Percentiles rank a stretch among this genome's conserved stretches.
Conservation (phyloP, 164 flowering plant species). For the Houttuynia cordata region DNA sequence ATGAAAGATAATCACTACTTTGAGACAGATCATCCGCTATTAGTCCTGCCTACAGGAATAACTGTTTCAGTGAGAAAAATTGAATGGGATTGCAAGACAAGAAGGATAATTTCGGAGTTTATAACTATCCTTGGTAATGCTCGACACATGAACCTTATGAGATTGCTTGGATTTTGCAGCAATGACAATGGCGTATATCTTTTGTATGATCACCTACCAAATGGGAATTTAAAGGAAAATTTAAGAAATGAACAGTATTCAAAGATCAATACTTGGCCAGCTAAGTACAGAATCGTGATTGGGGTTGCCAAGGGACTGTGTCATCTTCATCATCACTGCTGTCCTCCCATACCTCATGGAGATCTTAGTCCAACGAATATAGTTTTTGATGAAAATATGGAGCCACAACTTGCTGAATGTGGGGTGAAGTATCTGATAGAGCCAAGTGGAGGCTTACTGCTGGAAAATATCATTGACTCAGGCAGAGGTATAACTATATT, state of each 20-base stretch:
- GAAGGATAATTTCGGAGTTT: conserved; percentile 22
- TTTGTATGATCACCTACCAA: conserved; percentile 66
- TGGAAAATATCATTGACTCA: conserved; percentile 14
- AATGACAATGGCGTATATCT: conserved; percentile 53
- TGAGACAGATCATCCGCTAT: conserved; percentile 18
- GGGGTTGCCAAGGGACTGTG: conserved; percentile 74
- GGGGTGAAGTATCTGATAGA: conserved; percentile 42
- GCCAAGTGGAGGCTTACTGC: conserved; percentile 22
- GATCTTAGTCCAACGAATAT: conserved; percentile 62
- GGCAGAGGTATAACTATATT: conserved; percentile 32
- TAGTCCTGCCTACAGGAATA: conserved; percentile 78
- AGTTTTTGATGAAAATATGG: conserved; percentile 75
- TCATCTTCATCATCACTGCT: conserved; percentile 82
- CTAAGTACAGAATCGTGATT: conserved; percentile 40
- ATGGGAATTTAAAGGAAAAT: conserved; percentile 62
- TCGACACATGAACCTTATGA: conserved; percentile 63
- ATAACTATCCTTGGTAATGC: conserved; percentile 48
- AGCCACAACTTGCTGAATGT: conserved; percentile 66
- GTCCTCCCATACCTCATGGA: conserved; percentile 87
- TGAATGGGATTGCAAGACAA: conserved; percentile 42
- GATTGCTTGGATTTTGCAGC: conserved; percentile 73
- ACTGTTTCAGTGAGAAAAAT: conserved; percentile 68
- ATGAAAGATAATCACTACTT: conserved; percentile 24
- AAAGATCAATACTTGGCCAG: conserved; percentile 27
- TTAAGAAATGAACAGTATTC: conserved; percentile 32